Conservation (phyloP, 2,329 filamentous ascomycete species). For the Alternaria sp. region DNA sequence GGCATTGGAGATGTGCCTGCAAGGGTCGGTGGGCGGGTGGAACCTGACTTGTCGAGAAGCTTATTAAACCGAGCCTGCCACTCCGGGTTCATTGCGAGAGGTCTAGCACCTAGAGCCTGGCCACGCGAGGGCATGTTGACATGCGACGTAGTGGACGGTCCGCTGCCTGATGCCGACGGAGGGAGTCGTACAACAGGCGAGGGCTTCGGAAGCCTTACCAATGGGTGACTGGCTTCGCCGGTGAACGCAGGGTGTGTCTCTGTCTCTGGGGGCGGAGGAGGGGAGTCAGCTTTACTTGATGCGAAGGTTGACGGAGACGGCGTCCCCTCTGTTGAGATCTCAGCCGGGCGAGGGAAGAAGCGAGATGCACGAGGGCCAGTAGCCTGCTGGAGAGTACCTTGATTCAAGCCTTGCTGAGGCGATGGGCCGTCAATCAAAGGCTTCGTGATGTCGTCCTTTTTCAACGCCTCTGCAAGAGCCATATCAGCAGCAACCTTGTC, state of each 20-base stretch:
- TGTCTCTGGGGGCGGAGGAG: conserved; percentile 71
- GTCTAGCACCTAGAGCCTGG: conserved; percentile 47
- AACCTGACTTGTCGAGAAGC: conserved; percentile 69
- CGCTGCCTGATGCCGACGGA: conserved; percentile 59
- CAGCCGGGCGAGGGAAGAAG: conserved; percentile 49
- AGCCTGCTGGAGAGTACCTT: conserved; percentile 38
- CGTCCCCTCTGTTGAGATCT: conserved; percentile 36
- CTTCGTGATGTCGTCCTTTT: conserved; percentile 42
- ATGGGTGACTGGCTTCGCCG: conserved; percentile 69
- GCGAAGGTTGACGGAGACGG: conserved; percentile 27
- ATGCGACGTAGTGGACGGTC: conserved; percentile 47
- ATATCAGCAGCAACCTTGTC: conserved; percentile 33
- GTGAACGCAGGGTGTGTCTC: conserved; percentile 76
- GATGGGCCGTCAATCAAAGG: conserved; percentile 33
- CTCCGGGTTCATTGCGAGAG: conserved; percentile 56
- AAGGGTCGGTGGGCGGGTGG: conserved; percentile 41
- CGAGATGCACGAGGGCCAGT: conserved; percentile 46
- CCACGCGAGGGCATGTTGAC: conserved; percentile 52
- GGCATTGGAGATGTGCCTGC: conserved; percentile 33
- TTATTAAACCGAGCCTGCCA: conserved; percentile 90
- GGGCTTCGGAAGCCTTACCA: conserved; percentile 73
- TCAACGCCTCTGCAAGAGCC: conserved; percentile 22
- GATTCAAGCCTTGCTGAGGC: conserved; percentile 32
- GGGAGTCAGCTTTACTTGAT: conserved; percentile 42
- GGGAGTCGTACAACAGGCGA: conserved; percentile 84